Percentiles rank a stretch among this genome's conserved stretches.
phyloP scores from a whole-genome alignment of 2,329 filamentous ascomycete species.

The Aphanocladium album region DNA sequence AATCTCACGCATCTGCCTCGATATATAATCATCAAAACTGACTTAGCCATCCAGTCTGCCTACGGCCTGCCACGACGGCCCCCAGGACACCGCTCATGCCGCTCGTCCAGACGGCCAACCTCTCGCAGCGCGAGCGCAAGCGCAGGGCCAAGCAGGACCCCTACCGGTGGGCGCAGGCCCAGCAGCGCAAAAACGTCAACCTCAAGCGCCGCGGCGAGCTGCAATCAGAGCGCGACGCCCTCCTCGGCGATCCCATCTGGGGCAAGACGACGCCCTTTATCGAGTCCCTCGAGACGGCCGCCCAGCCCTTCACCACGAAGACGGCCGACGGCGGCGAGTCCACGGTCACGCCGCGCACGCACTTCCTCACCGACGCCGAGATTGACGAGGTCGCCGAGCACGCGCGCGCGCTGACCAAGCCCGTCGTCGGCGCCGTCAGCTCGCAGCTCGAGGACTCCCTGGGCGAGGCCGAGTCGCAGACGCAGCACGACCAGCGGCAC shows the following conservation, averaged over 20 bases:
- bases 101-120: constrained; percentile 59
- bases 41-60: constrained; percentile 44
- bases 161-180: constrained; percentile 74
- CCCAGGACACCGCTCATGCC: constrained; percentile 49
- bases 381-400: constrained; percentile 60
- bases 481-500: constrained; percentile 52
- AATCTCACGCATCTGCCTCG: too few species aligned
- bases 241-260: constrained; percentile 71
- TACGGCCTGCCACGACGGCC: constrained; percentile 48
- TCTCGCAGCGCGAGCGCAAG: constrained; percentile 59
- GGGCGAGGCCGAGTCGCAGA: constrained; percentile 29
- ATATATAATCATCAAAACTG: constrained; percentile 20
- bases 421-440: constrained; percentile 36
- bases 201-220: constrained; percentile 69
- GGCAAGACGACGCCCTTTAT: constrained; percentile 79
- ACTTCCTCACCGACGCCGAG: constrained; percentile 65
- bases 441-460: constrained; percentile 36
- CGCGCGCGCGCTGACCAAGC: constrained; percentile 64
- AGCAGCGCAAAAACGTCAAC: constrained; percentile 80
- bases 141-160: constrained; percentile 69
- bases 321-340: not conserved
- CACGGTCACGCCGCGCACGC: constrained; percentile 57
- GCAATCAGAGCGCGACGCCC: constrained; percentile 55
- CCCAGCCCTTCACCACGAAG: constrained; percentile 36
- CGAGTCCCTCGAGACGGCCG: constrained; percentile 68